These are phyloP conservation scores for Blastobotrys mokoenaii DNA, from an alignment of 805 yeast species.

Conservation along the genomic window DNA sequence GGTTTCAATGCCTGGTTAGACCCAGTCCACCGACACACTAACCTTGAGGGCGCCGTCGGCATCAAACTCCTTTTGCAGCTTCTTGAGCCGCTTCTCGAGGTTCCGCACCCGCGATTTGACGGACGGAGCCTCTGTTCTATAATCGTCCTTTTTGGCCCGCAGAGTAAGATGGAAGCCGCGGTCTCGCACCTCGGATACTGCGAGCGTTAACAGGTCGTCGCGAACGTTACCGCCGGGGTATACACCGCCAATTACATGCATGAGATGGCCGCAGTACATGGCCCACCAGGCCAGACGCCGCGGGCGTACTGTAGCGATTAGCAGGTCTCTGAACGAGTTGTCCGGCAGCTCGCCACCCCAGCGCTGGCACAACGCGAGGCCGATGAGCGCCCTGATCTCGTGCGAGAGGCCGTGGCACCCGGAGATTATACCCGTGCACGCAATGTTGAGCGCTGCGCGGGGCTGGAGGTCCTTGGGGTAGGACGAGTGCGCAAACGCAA, in stretches of 20 bases:
- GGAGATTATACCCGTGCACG: constrained; percentile 65
- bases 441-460: constrained; percentile 62
- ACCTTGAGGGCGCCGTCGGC: constrained; percentile 13
- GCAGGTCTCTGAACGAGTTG: constrained; percentile 29
- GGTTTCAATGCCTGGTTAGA: too few relatives aligned
- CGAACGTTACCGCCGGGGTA: constrained; percentile 75
- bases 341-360: constrained; percentile 77
- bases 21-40: constrained; percentile 14
- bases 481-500: constrained; percentile 69
- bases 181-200: constrained; percentile 11
- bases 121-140: constrained; percentile 18
- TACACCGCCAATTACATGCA: constrained; percentile 73
- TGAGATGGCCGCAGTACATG: constrained; percentile 58
- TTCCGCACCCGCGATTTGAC: constrained; percentile 45
- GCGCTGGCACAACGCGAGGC: constrained; percentile 66
- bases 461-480: constrained; percentile 73
- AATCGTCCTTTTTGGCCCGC: constrained; percentile 16
- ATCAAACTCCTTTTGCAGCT: constrained; percentile 35
- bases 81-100: constrained; percentile 52
- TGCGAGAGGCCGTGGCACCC: constrained; percentile 73
- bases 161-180: constrained; percentile 20
- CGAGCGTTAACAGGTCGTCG: constrained; percentile 29
- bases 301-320: constrained; percentile 29
- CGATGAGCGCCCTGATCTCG: constrained; percentile 59
- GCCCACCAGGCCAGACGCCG: constrained; percentile 57